Percentiles rank a stretch among this genome's conserved stretches.
phyloP scores from a whole-genome alignment of 768 basidiomycete genomes.

The Kwoniella newhampshirensis region DNA sequence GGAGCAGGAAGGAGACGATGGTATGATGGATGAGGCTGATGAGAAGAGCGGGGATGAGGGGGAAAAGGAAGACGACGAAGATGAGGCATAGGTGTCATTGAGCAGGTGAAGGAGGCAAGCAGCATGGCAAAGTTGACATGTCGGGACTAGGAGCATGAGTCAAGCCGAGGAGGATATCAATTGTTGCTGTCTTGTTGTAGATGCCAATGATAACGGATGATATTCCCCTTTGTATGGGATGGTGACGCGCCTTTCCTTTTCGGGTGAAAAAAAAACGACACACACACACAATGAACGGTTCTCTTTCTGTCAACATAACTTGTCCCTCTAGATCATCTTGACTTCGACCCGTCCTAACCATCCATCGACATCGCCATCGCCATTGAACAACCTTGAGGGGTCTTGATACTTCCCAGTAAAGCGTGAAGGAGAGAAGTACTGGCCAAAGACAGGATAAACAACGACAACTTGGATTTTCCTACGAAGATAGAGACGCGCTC shows the following conservation, averaged over 20 bases:
- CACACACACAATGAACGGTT: slow-evolving; percentile 5
- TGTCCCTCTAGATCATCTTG: neutral
- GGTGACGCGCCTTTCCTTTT: slow-evolving; percentile 27
- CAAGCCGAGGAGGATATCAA: no score
- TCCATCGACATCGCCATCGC: neutral
- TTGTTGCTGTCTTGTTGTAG: no score
- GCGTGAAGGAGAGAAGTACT: neutral
- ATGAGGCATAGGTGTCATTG: neutral
- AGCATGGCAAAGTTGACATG: no score
- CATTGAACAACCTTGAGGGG: no score
- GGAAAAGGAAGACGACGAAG: neutral
- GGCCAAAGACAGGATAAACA: neutral
- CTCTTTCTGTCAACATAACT: neutral
- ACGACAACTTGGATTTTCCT: no score
- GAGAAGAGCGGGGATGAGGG: neutral
- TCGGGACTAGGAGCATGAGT: no score
- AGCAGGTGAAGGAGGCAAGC: no score
- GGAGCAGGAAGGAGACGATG: neutral
- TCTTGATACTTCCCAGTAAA: neutral
- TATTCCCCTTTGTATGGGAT: slow-evolving; percentile 10
- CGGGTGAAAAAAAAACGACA: slow-evolving; percentile 2
- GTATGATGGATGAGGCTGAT: no score
- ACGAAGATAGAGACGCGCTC: no score
- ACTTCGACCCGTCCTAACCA: neutral
- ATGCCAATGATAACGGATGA: slow-evolving; percentile 10